Evolutionary conservation across 805 yeast species (phyloP).

Genomic region (Candida boidinii): DNA sequence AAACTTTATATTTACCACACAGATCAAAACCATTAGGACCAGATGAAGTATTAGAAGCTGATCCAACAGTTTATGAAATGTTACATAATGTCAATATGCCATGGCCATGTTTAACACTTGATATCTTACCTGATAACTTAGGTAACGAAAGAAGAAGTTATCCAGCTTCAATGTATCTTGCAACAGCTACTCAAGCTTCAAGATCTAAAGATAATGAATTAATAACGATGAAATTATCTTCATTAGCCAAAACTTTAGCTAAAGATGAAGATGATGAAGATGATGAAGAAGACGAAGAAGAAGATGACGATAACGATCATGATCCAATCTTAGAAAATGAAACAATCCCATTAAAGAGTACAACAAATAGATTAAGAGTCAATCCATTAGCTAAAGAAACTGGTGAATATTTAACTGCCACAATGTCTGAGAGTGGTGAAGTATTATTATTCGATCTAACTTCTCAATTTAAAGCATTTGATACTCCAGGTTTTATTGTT

Average conservation of each 20-base stretch:
- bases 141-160: slow-evolving; percentile 85
- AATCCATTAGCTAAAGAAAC: slow-evolving; percentile 68
- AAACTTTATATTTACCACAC: slow-evolving; percentile 74
- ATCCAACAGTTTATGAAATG: slow-evolving; percentile 94
- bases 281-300: slow-evolving; percentile 64
- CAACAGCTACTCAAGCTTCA: slow-evolving; percentile 92
- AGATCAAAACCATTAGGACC: slow-evolving; percentile 86
- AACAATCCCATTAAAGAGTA: slow-evolving; percentile 63
- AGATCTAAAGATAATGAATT: slow-evolving; percentile 83
- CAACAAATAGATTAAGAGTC: slow-evolving; percentile 84
- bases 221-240: slow-evolving; percentile 72
- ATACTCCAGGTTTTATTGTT: slow-evolving; percentile 76
- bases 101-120: slow-evolving; percentile 95
- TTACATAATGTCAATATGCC: slow-evolving; percentile 87
- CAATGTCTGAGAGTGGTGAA: slow-evolving; percentile 86
- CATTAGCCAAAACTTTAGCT: slow-evolving; percentile 79
- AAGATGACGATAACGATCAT: slow-evolving; percentile 53
- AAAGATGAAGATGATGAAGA: slow-evolving; percentile 74
- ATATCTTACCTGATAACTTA: slow-evolving; percentile 74
- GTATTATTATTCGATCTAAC: slow-evolving; percentile 77
- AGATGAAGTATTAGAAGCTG: slow-evolving; percentile 93
- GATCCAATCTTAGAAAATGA: slow-evolving; percentile 89
- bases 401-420: slow-evolving; percentile 79
- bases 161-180: slow-evolving; percentile 79
- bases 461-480: slow-evolving; percentile 74